These are phyloP conservation scores for Neurospora intermedia DNA, from an alignment of 495 filamentous ascomycete genomes.

Conservation along the genomic window DNA sequence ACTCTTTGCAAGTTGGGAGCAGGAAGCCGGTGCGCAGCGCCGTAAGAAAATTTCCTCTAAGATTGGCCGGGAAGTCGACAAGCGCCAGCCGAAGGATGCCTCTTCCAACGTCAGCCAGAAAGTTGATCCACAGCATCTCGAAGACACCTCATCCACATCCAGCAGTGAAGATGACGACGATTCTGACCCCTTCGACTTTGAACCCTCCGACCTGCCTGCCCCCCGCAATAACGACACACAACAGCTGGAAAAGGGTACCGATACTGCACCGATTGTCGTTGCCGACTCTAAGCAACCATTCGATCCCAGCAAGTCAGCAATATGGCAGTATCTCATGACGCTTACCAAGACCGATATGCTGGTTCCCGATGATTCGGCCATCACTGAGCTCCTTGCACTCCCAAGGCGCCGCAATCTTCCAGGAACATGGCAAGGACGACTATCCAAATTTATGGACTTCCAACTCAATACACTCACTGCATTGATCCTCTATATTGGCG, in stretches of 20 bases:
- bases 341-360: background rate
- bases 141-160: background rate
- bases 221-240: background rate
- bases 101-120: too few species aligned
- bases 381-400: background rate
- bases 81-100: too few species aligned
- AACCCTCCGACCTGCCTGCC: background rate
- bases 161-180: background rate
- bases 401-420: background rate
- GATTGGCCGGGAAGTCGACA: too few species aligned
- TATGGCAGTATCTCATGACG: background rate
- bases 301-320: background rate
- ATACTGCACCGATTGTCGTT: background rate
- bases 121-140: background rate
- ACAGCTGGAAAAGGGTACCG: background rate
- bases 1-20: background rate
- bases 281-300: background rate
- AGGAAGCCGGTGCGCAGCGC: background rate
- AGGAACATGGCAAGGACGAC: background rate
- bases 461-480: background rate
- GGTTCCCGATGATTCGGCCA: background rate
- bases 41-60: too few species aligned
- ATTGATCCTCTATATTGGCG: background rate
- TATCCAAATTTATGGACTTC: background rate
- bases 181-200: background rate